Base-by-base conservation (phyloP, 495 filamentous ascomycete genomes). In the Annulohypoxylon moriforme region DNA sequence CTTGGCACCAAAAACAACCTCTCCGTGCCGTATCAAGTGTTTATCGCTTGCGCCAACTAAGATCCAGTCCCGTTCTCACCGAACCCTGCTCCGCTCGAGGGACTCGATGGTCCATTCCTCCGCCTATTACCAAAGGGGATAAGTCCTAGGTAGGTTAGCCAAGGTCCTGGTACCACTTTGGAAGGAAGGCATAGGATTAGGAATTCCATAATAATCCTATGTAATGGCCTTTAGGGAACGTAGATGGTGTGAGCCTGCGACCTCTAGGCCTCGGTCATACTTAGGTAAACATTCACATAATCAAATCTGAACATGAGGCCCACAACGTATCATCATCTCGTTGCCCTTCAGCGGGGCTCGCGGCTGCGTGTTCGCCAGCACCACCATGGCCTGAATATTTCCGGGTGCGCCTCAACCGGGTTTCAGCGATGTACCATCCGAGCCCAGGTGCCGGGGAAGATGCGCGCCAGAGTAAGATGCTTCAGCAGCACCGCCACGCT, bases 251-350 rank as follows among this genome's bases (percentile, higher is more conserved):
- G 18, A 59, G 18, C 36, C 24, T 42, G 24, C 11, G 13, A 42
- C 22, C 34, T 42, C 34, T 18, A 22, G 7, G 40, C 27, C 25
- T 34, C 13, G 14, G 50, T 33, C 25, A 55, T 34, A 27, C 13
- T 53, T 33, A 31, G 1, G 27, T 34, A 29, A 18, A 55, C 27
- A 31, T 31, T 53, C 50, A 20, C 20, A 27, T 22, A 59, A 22
- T 7, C n/a, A 20, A 22, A 59, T 13, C 36, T 5, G 36, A 59
- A 59, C 55, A 59, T 59, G 56, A 59, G 56, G 34, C 22, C 56
- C 56, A 59, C 34, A 16, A 59, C 40, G 36, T 59, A 59, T 59
- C 56, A 44, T 29, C 56, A 59, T 7, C 56, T 42, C 24, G 24
- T 9, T n/a, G 16, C 40, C 24, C 55, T 40, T 5, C 31, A 14